A percentile compares a stretch with the other conserved stretches of the same genome.
phyloP scores from a whole-genome alignment of 192 early-diverging fungal genomes.

The Coemansia sp. region DNA sequence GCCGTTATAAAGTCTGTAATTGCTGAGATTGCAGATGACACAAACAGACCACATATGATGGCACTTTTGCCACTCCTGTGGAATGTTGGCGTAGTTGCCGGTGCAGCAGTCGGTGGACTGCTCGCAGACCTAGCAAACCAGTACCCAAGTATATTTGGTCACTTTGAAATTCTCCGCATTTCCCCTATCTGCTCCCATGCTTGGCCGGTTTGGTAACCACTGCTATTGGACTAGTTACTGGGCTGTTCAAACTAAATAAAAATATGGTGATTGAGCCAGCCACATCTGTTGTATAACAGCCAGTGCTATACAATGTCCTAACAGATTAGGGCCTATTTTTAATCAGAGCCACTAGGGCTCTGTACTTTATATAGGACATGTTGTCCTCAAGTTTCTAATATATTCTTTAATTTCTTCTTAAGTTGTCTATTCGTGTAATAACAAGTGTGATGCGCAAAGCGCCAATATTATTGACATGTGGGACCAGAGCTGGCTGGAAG shows the following conservation, averaged over 20 bases:
- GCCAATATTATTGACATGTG: conserved; percentile 94
- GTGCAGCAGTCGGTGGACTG: conserved; percentile 74
- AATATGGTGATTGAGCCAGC: conserved; percentile 14
- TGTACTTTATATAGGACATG: no score
- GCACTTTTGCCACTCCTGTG: conserved; percentile 66
- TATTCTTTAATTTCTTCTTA: no score
- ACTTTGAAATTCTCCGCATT: conserved; percentile 56
- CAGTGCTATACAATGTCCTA: no score
- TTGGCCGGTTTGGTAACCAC: conserved; percentile 61
- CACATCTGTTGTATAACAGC: no score
- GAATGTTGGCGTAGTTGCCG: conserved; percentile 61
- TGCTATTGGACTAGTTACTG: conserved; percentile 60
- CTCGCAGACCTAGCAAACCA: conserved; percentile 64
- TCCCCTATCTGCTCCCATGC: conserved; percentile 83
- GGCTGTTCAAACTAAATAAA: conserved; percentile 60
- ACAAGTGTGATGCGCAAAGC: conserved; percentile 63
- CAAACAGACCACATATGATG: conserved; percentile 71
- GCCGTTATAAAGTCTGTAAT: conserved; percentile 79
- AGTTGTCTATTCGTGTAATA: no score
- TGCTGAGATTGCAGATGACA: conserved; percentile 75
- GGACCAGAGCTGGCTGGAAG: conserved; percentile 89
- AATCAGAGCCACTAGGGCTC: no score
- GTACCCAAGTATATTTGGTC: conserved; percentile 61
- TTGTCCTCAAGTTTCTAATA: no score
- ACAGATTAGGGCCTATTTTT: no score